These are phyloP conservation scores for Rusavskia elegans DNA, from an alignment of 495 filamentous ascomycete genomes.

Conservation along the genomic window DNA sequence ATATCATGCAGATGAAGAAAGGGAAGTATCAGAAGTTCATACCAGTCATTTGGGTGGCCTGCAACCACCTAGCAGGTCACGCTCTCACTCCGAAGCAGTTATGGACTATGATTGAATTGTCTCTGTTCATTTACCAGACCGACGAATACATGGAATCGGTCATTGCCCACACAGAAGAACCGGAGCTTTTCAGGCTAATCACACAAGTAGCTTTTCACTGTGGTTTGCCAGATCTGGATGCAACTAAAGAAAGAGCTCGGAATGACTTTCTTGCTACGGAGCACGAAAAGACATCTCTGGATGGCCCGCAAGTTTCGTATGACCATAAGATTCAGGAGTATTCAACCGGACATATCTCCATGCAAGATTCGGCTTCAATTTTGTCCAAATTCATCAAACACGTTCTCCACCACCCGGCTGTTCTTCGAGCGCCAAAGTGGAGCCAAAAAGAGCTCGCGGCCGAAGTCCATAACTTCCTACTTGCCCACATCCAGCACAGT, in stretches of 20 bases:
- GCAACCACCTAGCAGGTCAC: background rate
- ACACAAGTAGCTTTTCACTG: too few species aligned
- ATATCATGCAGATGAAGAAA: background rate
- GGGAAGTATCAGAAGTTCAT: background rate
- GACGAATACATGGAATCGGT: background rate
- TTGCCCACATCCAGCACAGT: background rate
- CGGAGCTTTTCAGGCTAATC: too few species aligned
- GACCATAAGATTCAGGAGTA: too few species aligned
- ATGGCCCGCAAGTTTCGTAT: too few species aligned
- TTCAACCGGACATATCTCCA: too few species aligned
- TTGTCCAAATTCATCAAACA: background rate
- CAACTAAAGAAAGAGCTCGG: too few species aligned
- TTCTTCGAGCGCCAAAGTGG: too few species aligned
- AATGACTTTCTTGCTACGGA: too few species aligned
- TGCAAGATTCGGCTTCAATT: background rate
- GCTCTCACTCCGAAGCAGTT: background rate
- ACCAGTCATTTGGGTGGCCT: background rate
- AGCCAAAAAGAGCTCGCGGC: constrained; percentile 10
- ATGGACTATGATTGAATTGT: background rate
- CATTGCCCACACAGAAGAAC: background rate
- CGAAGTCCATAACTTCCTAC: constrained; percentile 11
- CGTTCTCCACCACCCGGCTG: background rate
- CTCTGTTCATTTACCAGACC: background rate
- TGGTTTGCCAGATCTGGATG: too few species aligned
- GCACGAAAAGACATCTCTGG: too few species aligned